These are phyloP conservation scores for Penicillium sp. DNA, from an alignment of 2,329 filamentous ascomycete species.

Conservation along the genomic window DNA sequence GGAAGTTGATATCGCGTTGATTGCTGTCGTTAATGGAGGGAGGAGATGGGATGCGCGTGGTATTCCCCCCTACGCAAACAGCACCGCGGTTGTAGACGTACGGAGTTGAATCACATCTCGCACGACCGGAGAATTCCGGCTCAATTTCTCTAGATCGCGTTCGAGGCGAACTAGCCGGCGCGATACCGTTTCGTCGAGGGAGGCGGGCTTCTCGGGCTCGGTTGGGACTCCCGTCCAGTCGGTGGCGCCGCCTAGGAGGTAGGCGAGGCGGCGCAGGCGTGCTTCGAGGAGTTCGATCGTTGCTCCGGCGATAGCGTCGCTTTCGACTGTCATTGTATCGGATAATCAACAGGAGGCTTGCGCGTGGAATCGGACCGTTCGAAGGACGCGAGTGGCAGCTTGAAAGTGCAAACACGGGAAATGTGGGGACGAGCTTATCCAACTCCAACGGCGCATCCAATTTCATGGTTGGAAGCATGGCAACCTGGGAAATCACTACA, in stretches of 20 bases:
- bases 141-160: constrained; percentile 38
- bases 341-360: no score
- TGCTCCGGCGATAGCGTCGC: constrained; percentile 36
- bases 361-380: neutral
- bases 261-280: constrained; percentile 45
- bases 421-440: constrained; percentile 20
- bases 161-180: constrained; percentile 41
- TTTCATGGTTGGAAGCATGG: no score
- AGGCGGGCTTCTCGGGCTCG: constrained; percentile 33
- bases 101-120: constrained; percentile 45
- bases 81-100: no score
- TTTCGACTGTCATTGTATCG: constrained; percentile 33
- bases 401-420: constrained; percentile 22
- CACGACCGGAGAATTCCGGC: constrained; percentile 38
- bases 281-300: constrained; percentile 46
- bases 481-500: neutral
- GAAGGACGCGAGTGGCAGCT: constrained; percentile 5
- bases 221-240: constrained; percentile 42
- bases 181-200: constrained; percentile 40
- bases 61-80: no score
- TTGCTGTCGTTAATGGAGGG: no score
- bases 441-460: neutral
- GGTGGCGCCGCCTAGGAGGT: constrained; percentile 43
- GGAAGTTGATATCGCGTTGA: neutral
- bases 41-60: no score